These are phyloP conservation scores for Leucogyrophana mollusca DNA, from an alignment of 768 basidiomycete genomes.

Conservation along the genomic window DNA sequence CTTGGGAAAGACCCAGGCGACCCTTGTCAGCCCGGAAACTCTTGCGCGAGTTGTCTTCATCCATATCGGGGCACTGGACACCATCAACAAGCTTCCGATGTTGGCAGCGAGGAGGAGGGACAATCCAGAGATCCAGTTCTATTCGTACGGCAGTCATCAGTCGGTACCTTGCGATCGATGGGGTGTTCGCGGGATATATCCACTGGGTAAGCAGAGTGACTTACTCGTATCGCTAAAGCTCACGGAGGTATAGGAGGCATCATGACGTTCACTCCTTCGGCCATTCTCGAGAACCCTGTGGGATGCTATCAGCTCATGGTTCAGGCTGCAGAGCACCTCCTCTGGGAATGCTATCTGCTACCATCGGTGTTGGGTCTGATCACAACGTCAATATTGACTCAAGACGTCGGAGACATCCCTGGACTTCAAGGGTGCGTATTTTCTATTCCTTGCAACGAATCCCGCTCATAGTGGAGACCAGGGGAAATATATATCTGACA, in stretches of 20 bases:
- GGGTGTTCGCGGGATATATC: slow-evolving; percentile 68
- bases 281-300: slow-evolving; percentile 52
- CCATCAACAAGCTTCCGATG: slow-evolving; percentile 46
- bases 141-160: slow-evolving; percentile 66
- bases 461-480: too few relatives aligned
- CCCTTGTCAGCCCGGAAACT: slow-evolving; percentile 33
- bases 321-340: slow-evolving; percentile 54
- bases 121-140: slow-evolving; percentile 52
- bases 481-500: slow-evolving; percentile 8
- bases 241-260: slow-evolving; percentile 54
- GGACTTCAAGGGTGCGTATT: too few relatives aligned
- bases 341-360: slow-evolving; percentile 68
- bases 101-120: slow-evolving; percentile 47
- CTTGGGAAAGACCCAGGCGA: slow-evolving; percentile 43
- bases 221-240: too few relatives aligned
- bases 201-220: slow-evolving; percentile 48
- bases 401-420: too few relatives aligned
- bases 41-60: slow-evolving; percentile 60
- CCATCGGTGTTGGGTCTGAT: slow-evolving; percentile 60
- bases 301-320: slow-evolving; percentile 48
- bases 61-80: slow-evolving; percentile 55
- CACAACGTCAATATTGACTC: too few relatives aligned
- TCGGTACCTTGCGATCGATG: slow-evolving; percentile 49
- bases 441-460: too few relatives aligned
- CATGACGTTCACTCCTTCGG: slow-evolving; percentile 66